Evolutionary conservation across 306 rosid species (phyloP), one percentile per base, ranked within the genome.

Genomic region (Gynostemma pentaphyllum): DNA sequence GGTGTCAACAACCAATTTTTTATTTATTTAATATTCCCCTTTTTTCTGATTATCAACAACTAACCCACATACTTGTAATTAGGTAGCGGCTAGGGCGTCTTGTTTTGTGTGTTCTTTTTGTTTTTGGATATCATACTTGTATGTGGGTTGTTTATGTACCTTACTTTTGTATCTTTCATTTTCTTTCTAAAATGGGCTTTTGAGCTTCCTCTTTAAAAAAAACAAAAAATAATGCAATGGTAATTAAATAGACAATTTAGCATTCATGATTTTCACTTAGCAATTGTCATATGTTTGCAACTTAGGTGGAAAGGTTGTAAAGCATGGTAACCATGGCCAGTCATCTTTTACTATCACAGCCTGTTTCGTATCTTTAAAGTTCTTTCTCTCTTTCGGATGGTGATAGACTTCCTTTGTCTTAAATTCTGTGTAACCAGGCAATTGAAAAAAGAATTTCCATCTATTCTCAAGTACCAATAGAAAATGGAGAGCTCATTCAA

Each of bases 401-500:
- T 64, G 56, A 64, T 29, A 32, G 59, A 65, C 23, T 52, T 66
- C 34, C 14, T 41, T 56, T 23, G 40, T 40, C 52, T 48, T 65
- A 41, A 49, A 42, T 37, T 69, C 66, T 74, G 73, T 78, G 70
- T 50, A 48, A 57, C 76, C 62, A 92, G 98, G 98, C 96, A 61
- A 92, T 92, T 40, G 99, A 92, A 79, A 92, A 88, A 80, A 84
- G 99, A 68, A 86, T 92, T 70, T 79, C 99, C 51, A 79, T 92
- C 80, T 88, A 79, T 75, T 79, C 99, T 45, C 99, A 92, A 92
- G 45, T 88, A 36, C 99, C 99, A 37, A 11, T 80, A 57, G 99
- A 92, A 79, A 81, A 92, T 72, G 99, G 99, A 56, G 99, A 92
- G 80, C 90, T 82, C 57, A 78, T 92, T 70, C 99, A 92, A 84